These are phyloP conservation scores for Zygoascus bituminiphila DNA, from an alignment of 805 yeast genomes.

Conservation along the genomic window DNA sequence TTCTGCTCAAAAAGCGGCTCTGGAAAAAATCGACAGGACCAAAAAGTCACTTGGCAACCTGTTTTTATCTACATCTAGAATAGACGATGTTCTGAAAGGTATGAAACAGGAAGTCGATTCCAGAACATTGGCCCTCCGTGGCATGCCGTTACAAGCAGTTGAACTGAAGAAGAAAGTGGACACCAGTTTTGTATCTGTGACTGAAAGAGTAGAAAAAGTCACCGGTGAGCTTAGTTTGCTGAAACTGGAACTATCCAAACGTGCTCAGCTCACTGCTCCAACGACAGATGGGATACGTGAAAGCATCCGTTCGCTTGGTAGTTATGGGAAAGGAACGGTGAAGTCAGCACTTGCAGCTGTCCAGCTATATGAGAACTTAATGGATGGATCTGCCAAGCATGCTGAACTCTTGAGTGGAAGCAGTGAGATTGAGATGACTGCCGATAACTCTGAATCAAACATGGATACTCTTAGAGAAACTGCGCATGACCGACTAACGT, in stretches of 20 bases:
- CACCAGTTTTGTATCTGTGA: conserved; percentile 2
- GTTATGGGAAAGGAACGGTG: not conserved
- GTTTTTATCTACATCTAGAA: conserved; percentile 9
- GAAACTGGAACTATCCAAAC: conserved; percentile 9
- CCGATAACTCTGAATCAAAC: not conserved
- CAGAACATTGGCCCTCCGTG: conserved; percentile 10
- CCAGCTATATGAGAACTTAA: not conserved
- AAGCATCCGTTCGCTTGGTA: not conserved
- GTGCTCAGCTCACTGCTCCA: conserved; percentile 7
- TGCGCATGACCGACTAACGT: not conserved
- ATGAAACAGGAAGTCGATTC: conserved; percentile 9
- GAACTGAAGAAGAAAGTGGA: conserved; percentile 14
- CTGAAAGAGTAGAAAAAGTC: conserved; percentile 6
- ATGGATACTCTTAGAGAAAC: not conserved
- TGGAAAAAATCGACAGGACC: conserved; percentile 3
- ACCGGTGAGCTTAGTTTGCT: conserved; percentile 12
- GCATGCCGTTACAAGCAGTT: conserved; percentile 16
- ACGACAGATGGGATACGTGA: conserved; percentile 10
- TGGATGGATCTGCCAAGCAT: not conserved
- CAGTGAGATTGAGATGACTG: not conserved
- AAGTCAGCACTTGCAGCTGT: not conserved
- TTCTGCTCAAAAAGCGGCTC: not conserved
- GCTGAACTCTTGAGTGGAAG: not conserved
- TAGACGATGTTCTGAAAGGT: conserved; percentile 11
- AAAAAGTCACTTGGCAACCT: conserved; percentile 7